phyloP scores from a whole-genome alignment of 257 asterid genomes.

The Solanum pennellii region DNA sequence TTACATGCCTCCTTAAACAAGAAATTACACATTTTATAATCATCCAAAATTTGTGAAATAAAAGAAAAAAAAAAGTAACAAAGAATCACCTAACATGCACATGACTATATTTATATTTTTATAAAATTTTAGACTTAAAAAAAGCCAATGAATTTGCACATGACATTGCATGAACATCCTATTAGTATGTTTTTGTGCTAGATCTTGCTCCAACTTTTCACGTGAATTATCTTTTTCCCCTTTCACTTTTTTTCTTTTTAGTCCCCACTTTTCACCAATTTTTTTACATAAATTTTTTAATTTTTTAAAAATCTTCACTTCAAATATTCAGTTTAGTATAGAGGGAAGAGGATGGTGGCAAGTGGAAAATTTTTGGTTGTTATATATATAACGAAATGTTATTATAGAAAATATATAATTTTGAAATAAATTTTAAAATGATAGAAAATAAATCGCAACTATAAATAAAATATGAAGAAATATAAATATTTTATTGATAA shows the following conservation, averaged over 20 bases:
- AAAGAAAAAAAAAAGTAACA: not conserved
- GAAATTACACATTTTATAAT: not conserved
- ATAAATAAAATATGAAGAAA: no score
- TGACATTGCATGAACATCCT: constrained; percentile 1
- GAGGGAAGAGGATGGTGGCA: not conserved
- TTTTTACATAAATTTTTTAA: not conserved
- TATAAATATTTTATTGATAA: no score
- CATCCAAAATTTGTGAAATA: not conserved
- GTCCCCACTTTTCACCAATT: not conserved
- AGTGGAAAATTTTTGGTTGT: no score
- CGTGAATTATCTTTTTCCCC: not conserved
- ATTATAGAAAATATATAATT: no score
- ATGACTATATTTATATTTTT: not conserved
- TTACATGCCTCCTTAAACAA: not conserved
- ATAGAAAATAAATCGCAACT: no score
- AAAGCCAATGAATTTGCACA: not conserved
- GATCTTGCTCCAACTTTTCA: not conserved
- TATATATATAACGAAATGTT: no score
- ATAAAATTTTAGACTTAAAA: not conserved
- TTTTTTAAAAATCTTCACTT: not conserved
- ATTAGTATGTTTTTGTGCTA: not conserved
- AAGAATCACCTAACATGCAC: not conserved
- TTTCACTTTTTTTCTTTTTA: not conserved
- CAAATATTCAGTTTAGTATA: not conserved
- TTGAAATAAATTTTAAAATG: no score